Conservation (phyloP, 208 protist species). For the Acanthamoeba divionensis region DNA sequence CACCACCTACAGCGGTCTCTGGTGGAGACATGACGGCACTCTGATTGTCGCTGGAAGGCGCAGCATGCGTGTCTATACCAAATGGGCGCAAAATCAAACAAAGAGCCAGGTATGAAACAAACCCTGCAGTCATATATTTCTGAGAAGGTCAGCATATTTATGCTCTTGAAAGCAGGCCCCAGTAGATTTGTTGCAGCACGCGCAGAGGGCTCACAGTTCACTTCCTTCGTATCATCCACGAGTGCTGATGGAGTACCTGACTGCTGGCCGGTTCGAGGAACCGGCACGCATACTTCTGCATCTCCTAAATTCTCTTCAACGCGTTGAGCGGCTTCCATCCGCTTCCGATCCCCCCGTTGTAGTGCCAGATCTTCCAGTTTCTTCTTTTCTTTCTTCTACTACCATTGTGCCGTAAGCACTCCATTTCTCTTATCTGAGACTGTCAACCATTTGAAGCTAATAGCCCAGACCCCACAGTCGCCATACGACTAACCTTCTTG, state of each 20-base stretch:
- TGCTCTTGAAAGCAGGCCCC: not conserved
- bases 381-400: not conserved
- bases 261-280: not conserved
- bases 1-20: no score
- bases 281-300: not conserved
- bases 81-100: no score
- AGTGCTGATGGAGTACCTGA: slow-evolving; percentile 33
- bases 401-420: not conserved
- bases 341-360: not conserved
- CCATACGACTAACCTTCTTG: not conserved
- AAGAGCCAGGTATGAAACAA: no score
- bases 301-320: not conserved
- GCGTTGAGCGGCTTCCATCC: not conserved
- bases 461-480: no score
- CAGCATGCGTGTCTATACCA: no score
- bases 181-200: no score
- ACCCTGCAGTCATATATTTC: no score
- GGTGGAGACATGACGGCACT: no score
- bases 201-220: not conserved
- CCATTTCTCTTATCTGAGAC: not conserved
- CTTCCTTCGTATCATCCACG: slow-evolving; percentile 38
- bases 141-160: no score
- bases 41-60: no score
- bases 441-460: no score
- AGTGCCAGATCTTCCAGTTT: not conserved